phyloP scores from a whole-genome alignment of 2,329 filamentous ascomycete species.

The Trichocomaceae sp. region DNA sequence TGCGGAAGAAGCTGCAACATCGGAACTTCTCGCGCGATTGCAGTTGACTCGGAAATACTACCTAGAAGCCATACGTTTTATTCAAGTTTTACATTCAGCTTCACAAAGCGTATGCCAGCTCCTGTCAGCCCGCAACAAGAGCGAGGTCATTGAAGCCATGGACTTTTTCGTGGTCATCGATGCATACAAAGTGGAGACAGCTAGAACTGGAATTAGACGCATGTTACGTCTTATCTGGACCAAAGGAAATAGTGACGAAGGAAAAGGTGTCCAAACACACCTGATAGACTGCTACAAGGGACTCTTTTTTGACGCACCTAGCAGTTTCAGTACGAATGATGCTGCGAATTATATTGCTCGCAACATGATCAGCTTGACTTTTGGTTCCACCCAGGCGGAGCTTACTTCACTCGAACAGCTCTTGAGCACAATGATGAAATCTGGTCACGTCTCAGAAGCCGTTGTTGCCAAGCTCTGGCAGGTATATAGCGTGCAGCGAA shows the following conservation, averaged over 20 bases:
- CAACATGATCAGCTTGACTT: conserved; percentile 98
- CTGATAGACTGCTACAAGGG: conserved; percentile 94
- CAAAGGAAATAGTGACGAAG: conserved; percentile 97
- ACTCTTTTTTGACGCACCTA: conserved; percentile 92
- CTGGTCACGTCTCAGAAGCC: conserved; percentile 73
- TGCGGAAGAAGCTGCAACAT: conserved; percentile 78
- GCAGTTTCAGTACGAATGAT: conserved; percentile 79
- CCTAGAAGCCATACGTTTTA: conserved; percentile 86
- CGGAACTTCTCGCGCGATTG: conserved; percentile 79
- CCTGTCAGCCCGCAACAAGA: conserved; percentile 92
- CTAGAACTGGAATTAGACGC: conserved; percentile 82
- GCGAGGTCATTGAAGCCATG: conserved; percentile 97
- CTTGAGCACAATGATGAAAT: conserved; percentile 95
- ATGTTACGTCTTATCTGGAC: conserved; percentile 99
- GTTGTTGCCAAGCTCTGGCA: conserved; percentile 95
- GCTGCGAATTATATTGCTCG: conserved; percentile 91
- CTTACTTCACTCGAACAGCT: conserved; percentile 92
- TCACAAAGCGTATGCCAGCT: conserved; percentile 78
- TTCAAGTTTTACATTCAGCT: conserved; percentile 79
- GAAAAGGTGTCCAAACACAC: conserved; percentile 94
- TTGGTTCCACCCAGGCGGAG: conserved; percentile 89
- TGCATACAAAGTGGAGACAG: conserved; percentile 91
- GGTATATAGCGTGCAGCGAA: conserved; percentile 89
- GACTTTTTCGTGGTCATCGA: conserved; percentile 95
- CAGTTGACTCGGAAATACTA: conserved; percentile 87